A percentile compares a stretch with the other conserved stretches of the same genome.
Conservation (phyloP, 2,329 filamentous ascomycete genomes). For the Eutypella sp. region DNA sequence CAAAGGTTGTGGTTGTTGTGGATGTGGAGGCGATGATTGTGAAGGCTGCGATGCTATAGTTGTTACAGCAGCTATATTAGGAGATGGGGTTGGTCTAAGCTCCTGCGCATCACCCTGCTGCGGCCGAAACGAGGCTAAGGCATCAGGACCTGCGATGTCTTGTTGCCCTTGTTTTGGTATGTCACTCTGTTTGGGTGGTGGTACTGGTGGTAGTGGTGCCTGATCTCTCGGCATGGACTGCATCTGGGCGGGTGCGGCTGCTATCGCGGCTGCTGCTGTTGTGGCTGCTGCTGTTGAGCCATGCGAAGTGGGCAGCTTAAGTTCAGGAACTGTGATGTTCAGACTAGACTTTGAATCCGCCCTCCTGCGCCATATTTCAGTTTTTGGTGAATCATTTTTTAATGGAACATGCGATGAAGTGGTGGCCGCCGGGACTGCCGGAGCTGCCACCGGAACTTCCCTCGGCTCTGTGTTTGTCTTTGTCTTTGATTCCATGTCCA, state of each 20-base stretch:
- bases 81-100: too few species aligned
- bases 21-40: too few species aligned
- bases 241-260: conserved; percentile 10
- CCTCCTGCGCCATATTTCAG: conserved; percentile 45
- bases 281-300: conserved; percentile 38
- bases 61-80: too few species aligned
- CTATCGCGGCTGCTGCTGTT: conserved; percentile 19
- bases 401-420: conserved; percentile 16
- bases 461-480: conserved; percentile 19
- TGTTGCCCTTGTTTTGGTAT: too few species aligned
- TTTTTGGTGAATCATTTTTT: conserved; percentile 19
- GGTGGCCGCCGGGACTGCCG: conserved; percentile 6
- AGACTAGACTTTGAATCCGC: conserved; percentile 43
- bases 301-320: conserved; percentile 45
- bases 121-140: too few species aligned
- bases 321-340: conserved; percentile 40
- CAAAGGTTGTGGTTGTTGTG: background rate
- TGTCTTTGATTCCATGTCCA: conserved; percentile 22
- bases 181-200: background rate
- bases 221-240: background rate
- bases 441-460: conserved; percentile 8
- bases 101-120: too few species aligned
- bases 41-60: too few species aligned
- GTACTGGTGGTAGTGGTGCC: background rate
- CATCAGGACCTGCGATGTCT: too few species aligned